Base-by-base conservation (phyloP, 2,329 filamentous ascomycete species). In the Colletotrichum sidae region DNA sequence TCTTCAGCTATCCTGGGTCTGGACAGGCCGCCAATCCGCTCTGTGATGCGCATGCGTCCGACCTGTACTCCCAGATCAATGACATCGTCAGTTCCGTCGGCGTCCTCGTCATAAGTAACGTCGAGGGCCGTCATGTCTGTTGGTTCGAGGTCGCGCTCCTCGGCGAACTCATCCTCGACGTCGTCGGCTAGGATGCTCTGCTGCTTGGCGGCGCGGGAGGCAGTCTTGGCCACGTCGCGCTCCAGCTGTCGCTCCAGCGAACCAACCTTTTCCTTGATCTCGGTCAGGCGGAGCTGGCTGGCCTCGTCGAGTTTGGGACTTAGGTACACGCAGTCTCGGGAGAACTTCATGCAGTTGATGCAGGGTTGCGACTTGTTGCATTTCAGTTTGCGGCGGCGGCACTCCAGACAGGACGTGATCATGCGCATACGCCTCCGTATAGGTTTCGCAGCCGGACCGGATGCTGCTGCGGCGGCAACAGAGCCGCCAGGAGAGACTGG, bases 191-290 rank as follows among this genome's bases (percentile, higher is more conserved):
- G 73, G 42, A 79, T 79, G 17, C 77, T 71, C 62, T 79, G 76
- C 64, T 78, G 78, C 61, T 75, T 66, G 45, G 68, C 68, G 39
- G 70, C 70, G 6, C 71, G 69, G 8, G 70, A 71, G 4, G 75
- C 74, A 10, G 78, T 81, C 60, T 84, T 83, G 13, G 86, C 88
- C 37, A 91, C 86, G 74, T 92, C 89, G 47, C 88, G 81, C 75
- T 93, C 91, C 6, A 93, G 81, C 60, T 89, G 86, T 57, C 88
- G 83, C 77, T 93, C 91, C 15, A 93, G 78, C 8, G 86, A 87
- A 34, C 90, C 90, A 76, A 93, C 91, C 76, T 90, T 90, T 75
- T 94, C 91, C 78, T 94, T 94, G 75, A 94, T 90, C 72, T 93
- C 89, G 4, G 89, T 90, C 58, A 94, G 81, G 70, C 89, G 89